Base-by-base conservation (phyloP, 2,329 filamentous ascomycete genomes). In the Colletotrichum sp. region DNA sequence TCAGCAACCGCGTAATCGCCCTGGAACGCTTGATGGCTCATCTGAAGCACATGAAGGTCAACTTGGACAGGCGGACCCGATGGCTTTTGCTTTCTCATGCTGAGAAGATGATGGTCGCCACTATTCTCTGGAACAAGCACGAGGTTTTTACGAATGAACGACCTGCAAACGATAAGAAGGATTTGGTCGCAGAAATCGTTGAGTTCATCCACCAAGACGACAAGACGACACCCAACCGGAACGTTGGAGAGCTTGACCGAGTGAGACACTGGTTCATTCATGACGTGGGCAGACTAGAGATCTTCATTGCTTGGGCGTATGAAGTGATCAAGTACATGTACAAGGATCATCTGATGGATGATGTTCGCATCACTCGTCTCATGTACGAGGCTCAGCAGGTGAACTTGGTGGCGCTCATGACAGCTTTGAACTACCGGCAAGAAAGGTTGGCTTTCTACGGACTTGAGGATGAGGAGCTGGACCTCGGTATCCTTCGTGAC, bases 71-170 rank as follows among this genome's bases (percentile, higher is more conserved):
- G 55, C 87, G 86, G 29, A 93, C 93, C 2, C 92, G 93, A 79
- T 99, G 96, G 96, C 89, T 90, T 77, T 86, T 99, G 36, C 87
- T 99, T n/a, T 95, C 93, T 89, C 93, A 96, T 81, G 96, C 96
- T 0, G 97, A 99, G 84, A 98, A 96, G 84, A 90, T 99, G 86
- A 92, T 94, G 59, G 95, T 96, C 44, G 95, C 95, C 22, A 90
- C 91, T 76, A 89, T 92, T 62, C 89, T 99, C 49, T 99, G 96
- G 96, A 93, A 92, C 77, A 89, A 92, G 69, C 95, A 98, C 81
- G 95, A 98, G 81, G 87, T 88, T 9, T 93, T 93, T 68, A 89
- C 93, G 9, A 88, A 90, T 68, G 88, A 88, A 67, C 90, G 91
- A 12, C 87, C 91, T 16, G 87, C 89, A 22, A 90, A 91, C 49